Evolutionary conservation across 257 asterid genomes (phyloP), one percentile per base, ranked within the genome.

Genomic region (Solanum etuberosum): DNA sequence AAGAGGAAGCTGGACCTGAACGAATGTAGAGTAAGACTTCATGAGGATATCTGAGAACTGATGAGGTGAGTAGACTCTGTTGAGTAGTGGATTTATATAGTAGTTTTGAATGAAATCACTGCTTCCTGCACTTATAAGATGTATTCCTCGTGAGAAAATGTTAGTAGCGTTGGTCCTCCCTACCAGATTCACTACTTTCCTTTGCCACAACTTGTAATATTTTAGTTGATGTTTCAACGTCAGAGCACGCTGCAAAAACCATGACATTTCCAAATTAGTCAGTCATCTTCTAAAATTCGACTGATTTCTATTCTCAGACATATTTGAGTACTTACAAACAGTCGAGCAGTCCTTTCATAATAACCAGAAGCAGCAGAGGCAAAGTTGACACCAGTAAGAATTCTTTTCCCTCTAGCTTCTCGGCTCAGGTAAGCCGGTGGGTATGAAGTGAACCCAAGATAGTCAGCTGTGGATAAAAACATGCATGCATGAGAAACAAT

Each of bases 281-380:
- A 51, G 67, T 25, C 42, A 83, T 38, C 73, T 16, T 34, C 43
- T 21, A 72, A n/a, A 15, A 11, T 27, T 29, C 10, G 29, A 18
- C 42, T 9, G 42, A 27, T 48, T 80, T 46, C 18, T 80, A 9
- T 46, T 80, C 67, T 80, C 57, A 2, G 29, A 70, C 46, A 31
- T 84, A 29, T 25, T 67, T 3, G 31, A 38, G 32, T 9, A 83
- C 89, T 91, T 91, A 94, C 98, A 87, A 91, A 94, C 67, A 95
- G 87, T 40, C 88, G 89, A 15, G 98, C 94, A 15, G 99, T 96
- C 82, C 87, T 65, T 67, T 95, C 98, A 32, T 91, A 95, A 87
- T 96, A 95, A 43, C 98, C 99, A 34, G 99, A 95, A 86, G 98
- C 96, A 73, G 98, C 98, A 5, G 99, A 96, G 9, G 98, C 98